phyloP scores from a whole-genome alignment of 257 asterid genomes.

The Salvia splendens region DNA sequence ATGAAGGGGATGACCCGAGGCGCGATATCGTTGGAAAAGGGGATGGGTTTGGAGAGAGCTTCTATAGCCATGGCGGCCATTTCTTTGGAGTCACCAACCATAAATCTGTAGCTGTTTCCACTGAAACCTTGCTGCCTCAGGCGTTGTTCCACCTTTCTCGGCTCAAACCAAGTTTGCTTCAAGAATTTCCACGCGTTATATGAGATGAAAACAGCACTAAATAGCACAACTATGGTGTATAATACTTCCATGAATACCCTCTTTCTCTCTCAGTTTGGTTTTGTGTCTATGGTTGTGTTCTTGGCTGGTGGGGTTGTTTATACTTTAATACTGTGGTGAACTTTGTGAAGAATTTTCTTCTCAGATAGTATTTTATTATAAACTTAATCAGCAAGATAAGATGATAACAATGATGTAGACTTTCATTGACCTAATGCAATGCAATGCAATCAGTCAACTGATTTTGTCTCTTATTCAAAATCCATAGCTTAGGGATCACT shows the following conservation, averaged over 20 bases:
- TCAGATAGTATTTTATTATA: too few species aligned
- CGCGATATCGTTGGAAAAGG: constrained; percentile 39
- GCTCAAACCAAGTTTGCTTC: constrained; percentile 45
- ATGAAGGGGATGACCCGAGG: constrained; percentile 40
- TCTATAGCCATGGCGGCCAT: constrained; percentile 12
- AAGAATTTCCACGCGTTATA: constrained; percentile 33
- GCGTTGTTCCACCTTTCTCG: constrained; percentile 37
- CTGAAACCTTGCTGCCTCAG: constrained; percentile 42
- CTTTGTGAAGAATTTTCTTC: background rate
- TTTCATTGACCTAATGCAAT: too few species aligned
- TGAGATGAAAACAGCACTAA: constrained; percentile 17
- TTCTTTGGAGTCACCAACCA: constrained; percentile 45
- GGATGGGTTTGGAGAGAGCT: constrained; percentile 40
- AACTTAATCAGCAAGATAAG: too few species aligned
- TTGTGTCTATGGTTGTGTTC: too few species aligned
- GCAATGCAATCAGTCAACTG: too few species aligned
- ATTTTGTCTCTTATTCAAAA: too few species aligned
- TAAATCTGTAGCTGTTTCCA: constrained; percentile 40
- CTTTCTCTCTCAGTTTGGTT: background rate
- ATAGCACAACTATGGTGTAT: constrained; percentile 3
- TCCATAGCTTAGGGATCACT: too few species aligned
- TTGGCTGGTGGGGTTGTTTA: too few species aligned
- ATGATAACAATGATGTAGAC: too few species aligned
- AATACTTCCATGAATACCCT: constrained; percentile 31
- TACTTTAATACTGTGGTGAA: background rate